Conservation (phyloP, 2,329 filamentous ascomycete genomes). For the Drechslerella dactyloides region DNA sequence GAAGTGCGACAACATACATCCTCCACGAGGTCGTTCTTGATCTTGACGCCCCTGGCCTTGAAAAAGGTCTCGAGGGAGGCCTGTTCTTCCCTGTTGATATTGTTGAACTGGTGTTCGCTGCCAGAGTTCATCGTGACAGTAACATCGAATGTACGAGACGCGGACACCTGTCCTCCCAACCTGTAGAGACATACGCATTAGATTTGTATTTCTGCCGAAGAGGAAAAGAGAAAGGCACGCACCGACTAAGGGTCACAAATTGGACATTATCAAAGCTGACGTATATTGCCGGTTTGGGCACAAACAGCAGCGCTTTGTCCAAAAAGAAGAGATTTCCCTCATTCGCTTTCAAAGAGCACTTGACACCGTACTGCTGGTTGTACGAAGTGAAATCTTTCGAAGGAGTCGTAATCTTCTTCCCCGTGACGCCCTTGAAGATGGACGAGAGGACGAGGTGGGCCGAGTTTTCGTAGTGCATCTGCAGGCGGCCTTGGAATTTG, state of each 20-base stretch:
- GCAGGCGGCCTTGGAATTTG: slow-evolving; percentile 88
- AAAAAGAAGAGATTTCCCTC: slow-evolving; percentile 96
- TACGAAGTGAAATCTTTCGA: slow-evolving; percentile 94
- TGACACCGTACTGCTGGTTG: slow-evolving; percentile 91
- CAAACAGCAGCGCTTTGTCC: slow-evolving; percentile 98
- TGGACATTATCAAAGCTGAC: slow-evolving; percentile 93
- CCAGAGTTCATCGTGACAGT: slow-evolving; percentile 82
- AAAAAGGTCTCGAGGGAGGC: slow-evolving; percentile 97
- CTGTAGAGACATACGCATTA: slow-evolving; percentile 57
- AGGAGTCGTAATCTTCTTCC: slow-evolving; percentile 92
- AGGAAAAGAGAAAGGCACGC: slow-evolving; percentile 14
- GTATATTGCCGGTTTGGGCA: slow-evolving; percentile 96
- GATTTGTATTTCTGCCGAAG: not conserved
- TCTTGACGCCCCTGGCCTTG: slow-evolving; percentile 89
- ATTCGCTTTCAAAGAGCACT: slow-evolving; percentile 99
- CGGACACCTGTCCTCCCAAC: slow-evolving; percentile 90
- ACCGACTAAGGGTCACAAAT: slow-evolving; percentile 84
- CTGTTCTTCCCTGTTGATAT: slow-evolving; percentile 98
- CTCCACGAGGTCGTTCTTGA: slow-evolving; percentile 98
- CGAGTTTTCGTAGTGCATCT: slow-evolving; percentile 88
- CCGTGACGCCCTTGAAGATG: slow-evolving; percentile 90
- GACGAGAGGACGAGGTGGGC: slow-evolving; percentile 92
- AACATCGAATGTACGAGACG: slow-evolving; percentile 95
- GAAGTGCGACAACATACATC: slow-evolving; percentile 67
- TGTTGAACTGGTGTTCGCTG: slow-evolving; percentile 94